Conservation (phyloP, 2,329 filamentous ascomycete species). For the Rhinocladiella similis region DNA sequence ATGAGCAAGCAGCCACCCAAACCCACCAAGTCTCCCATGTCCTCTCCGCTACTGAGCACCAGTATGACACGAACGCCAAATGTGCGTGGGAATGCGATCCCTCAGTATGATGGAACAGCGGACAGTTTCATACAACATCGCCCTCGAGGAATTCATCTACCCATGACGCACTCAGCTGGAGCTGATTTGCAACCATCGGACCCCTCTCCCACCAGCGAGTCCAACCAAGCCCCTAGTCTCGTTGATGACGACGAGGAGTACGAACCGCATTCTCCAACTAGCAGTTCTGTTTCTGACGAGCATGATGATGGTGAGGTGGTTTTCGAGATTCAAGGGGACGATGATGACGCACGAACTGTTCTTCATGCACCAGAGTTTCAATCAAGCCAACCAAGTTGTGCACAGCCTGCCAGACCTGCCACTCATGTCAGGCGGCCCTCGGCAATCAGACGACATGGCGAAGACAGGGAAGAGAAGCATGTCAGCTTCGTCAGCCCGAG, state of each 20-base stretch:
- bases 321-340: constrained; percentile 48
- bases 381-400: constrained; percentile 32
- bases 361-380: constrained; percentile 36
- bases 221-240: constrained; percentile 75
- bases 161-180: constrained; percentile 5
- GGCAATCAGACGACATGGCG: constrained; percentile 32
- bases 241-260: constrained; percentile 81
- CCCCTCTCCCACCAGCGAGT: constrained; percentile 50
- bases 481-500: constrained; percentile 40
- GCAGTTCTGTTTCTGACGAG: constrained; percentile 51
- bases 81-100: constrained; percentile 5
- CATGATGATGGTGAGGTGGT: constrained; percentile 56
- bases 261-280: constrained; percentile 63
- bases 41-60: constrained; percentile 46
- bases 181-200: constrained; percentile 23
- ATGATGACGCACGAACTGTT: constrained; percentile 39
- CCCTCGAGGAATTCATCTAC: constrained; percentile 18
- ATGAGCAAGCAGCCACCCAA: constrained; percentile 55
- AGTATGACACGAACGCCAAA: constrained; percentile 13
- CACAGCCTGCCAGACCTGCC: constrained; percentile 38
- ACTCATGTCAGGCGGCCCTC: constrained; percentile 35
- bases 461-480: constrained; percentile 37
- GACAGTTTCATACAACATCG: constrained; percentile 13
- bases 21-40: constrained; percentile 54
- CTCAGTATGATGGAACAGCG: constrained; percentile 8